Base-by-base conservation (phyloP, 768 basidiomycete genomes). In the Leccinum barrowsii region DNA sequence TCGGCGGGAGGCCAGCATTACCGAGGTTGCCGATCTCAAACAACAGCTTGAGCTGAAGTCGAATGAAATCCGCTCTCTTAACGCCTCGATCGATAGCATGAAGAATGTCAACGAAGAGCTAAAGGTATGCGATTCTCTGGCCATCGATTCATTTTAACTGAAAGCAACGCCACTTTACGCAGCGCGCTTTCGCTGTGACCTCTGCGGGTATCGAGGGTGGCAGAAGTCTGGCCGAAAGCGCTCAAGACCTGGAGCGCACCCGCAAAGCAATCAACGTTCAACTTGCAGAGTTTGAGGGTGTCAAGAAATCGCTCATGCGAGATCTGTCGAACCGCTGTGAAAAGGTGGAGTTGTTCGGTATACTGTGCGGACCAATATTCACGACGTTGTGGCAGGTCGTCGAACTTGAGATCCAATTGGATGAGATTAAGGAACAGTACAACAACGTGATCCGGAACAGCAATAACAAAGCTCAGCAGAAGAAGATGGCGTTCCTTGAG, bases 251-350 rank as follows among this genome's bases (percentile, higher is more conserved):
- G 64, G 97, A 99, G 76, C 84, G 96, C 57, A 94, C 92, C 48
- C 85, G 97, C 64, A 98, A 97, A 76, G 92, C 92, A 12, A 94
- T 97, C 76, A 96, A 94, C 62, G 90, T 94, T n/a, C 96, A 98
- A 70, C 86, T 96, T 59, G 92, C 95, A 59, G 97, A 99, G 71
- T 99, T 99, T 73, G 97, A 99, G 71, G 90, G 92, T 19, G 94
- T 97, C 65, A 98, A 98, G 83, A 96, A 97, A 79, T 96, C 92
- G 50, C 84, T 99, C 61, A 97, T 99, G 92, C 89, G 94, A 37
- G 97, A 99, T 79, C 76, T 99, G 66, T 96, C 98, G 78, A 98
- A 99, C 74, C 94, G 97, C 28, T 99, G 97, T 73, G 97, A 99
- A 81, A 98, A 98, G 87, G 95, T 92, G 75, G 65, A 42, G 34